Conservation (phyloP, 306 rosid genomes). For the Citrullus amarus region DNA sequence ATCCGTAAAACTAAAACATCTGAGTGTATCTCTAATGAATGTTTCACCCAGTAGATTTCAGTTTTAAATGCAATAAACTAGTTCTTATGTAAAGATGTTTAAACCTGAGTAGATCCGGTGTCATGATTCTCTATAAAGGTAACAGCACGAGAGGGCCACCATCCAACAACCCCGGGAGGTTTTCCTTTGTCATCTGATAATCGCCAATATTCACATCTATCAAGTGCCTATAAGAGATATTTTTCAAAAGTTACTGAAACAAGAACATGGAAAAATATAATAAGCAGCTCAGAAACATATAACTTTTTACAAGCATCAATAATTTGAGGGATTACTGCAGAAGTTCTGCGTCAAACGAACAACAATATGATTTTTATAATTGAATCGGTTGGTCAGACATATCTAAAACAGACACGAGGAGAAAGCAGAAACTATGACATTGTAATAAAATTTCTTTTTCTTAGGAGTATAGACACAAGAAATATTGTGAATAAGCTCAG, state of each 20-base stretch:
- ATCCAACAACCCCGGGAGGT: constrained; percentile 96
- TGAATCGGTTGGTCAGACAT: not conserved
- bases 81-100: constrained; percentile 3
- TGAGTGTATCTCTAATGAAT: not conserved
- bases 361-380: not conserved
- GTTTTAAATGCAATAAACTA: not conserved
- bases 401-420: not conserved
- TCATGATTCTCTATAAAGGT: constrained; percentile 96
- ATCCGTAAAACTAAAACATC: not conserved
- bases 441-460: not conserved
- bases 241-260: not conserved
- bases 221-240: constrained; percentile 42
- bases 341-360: not conserved
- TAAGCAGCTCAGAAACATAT: not conserved
- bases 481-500: not conserved
- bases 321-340: not conserved
- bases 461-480: not conserved
- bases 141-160: constrained; percentile 99
- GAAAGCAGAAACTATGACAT: not conserved
- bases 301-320: not conserved
- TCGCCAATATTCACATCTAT: constrained; percentile 92
- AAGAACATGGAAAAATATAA: not conserved
- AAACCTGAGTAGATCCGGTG: constrained; percentile 98
- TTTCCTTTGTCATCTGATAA: constrained; percentile 79
- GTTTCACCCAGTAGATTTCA: not conserved